Evolutionary conservation across 139 green algal genomes (phyloP).

Genomic region (Edaphochlamys debaryana): DNA sequence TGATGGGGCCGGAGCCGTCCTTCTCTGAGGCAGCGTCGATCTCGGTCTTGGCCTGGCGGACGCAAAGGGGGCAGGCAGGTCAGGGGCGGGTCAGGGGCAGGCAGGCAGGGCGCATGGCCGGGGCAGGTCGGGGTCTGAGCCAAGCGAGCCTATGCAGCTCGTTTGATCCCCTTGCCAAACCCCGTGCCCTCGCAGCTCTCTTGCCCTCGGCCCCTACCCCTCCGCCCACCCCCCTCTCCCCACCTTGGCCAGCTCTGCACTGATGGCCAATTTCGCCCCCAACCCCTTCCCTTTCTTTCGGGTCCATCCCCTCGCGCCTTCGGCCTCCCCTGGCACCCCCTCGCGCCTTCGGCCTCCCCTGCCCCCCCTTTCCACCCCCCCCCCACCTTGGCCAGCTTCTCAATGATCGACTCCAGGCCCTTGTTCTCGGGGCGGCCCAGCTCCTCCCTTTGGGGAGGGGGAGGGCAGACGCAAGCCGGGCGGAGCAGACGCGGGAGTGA

Average conservation of each 20-base stretch:
- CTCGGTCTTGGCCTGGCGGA: slow-evolving; percentile 67
- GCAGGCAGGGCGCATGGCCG: background rate
- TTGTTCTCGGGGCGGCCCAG: slow-evolving; percentile 76
- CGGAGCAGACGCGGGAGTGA: no score
- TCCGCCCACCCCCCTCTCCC: no score
- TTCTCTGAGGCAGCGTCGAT: slow-evolving; percentile 64
- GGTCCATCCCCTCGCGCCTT: background rate
- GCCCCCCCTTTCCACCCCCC: background rate
- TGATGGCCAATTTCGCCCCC: no score
- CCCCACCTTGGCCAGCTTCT: slow-evolving; percentile 56
- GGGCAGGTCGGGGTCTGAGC: no score
- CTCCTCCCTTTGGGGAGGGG: slow-evolving; percentile 68
- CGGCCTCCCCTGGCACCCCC: background rate
- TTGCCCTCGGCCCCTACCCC: no score
- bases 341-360: background rate
- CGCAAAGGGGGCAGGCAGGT: no score
- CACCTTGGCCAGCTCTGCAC: no score
- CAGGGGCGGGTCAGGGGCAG: background rate
- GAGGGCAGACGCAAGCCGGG: no score
- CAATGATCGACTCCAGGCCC: slow-evolving; percentile 65
- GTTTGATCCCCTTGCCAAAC: background rate
- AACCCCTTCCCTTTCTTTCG: no score
- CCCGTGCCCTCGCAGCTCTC: no score
- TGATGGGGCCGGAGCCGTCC: slow-evolving; percentile 65
- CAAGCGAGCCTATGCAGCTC: no score